Percentiles rank a stretch among this genome's conserved stretches.
phyloP scores from a whole-genome alignment of 495 filamentous ascomycete genomes.

The Tuber indicum region DNA sequence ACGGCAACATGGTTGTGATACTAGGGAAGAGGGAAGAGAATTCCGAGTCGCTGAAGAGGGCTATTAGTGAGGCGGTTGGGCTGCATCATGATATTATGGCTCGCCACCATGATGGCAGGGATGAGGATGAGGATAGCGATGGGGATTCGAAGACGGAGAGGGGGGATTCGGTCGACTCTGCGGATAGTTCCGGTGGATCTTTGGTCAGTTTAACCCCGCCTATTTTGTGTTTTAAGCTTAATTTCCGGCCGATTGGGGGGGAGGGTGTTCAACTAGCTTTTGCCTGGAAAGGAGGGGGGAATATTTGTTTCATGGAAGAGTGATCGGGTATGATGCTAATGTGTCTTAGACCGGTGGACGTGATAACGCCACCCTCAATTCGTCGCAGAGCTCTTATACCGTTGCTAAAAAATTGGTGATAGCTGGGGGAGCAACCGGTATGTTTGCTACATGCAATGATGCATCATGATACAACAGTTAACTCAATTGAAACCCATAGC shows the following conservation, averaged over 20 bases:
- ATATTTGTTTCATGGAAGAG: background rate
- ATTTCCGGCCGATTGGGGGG: background rate
- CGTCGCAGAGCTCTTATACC: conserved; percentile 6
- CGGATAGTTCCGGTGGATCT: background rate
- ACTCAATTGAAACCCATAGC: background rate
- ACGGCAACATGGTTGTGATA: background rate
- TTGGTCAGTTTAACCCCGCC: background rate
- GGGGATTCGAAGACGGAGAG: background rate
- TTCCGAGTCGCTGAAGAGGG: conserved; percentile 16
- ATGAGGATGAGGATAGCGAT: background rate
- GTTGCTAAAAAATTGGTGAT: conserved; percentile 16
- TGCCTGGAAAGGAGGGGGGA: background rate
- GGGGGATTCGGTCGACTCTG: background rate
- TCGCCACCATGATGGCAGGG: background rate
- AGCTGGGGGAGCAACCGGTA: conserved; percentile 21
- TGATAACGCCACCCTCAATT: background rate
- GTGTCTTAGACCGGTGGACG: background rate
- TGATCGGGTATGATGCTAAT: conserved; percentile 2
- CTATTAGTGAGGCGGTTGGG: conserved; percentile 18
- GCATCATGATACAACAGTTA: background rate
- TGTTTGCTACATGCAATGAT: background rate
- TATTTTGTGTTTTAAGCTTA: background rate
- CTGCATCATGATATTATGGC: background rate
- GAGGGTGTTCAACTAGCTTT: background rate
- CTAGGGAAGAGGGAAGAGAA: conserved; percentile 4